Percentiles rank a stretch among this genome's conserved stretches.
These are phyloP conservation scores for Phytopythium delawarense DNA, from an alignment of 352 stramenopile genomes.

Conservation along the genomic window DNA sequence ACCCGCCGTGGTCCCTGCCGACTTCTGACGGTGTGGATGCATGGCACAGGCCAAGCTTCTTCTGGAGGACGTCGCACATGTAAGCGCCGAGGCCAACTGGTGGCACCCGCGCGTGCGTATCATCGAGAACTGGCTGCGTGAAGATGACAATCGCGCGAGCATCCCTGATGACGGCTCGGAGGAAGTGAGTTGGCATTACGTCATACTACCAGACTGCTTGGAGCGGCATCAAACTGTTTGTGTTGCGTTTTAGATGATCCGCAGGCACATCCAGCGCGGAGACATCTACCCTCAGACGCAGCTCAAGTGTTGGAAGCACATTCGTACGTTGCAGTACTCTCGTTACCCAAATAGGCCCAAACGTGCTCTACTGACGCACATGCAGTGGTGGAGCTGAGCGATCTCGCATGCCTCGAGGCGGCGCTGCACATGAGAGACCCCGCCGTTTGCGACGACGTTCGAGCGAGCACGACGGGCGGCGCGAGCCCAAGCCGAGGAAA, in stretches of 20 bases:
- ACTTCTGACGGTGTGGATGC: background rate
- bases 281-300: slow-evolving; percentile 59
- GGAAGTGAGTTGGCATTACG: slow-evolving; percentile 31
- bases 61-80: slow-evolving; percentile 34
- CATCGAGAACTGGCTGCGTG: slow-evolving; percentile 67
- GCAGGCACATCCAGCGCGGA: slow-evolving; percentile 58
- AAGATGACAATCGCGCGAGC: slow-evolving; percentile 46
- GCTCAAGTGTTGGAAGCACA: slow-evolving; percentile 78
- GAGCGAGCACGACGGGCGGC: slow-evolving; percentile 8
- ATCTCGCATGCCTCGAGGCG: slow-evolving; percentile 36
- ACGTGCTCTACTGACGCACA: background rate
- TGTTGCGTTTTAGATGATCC: slow-evolving; percentile 44
- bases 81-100: slow-evolving; percentile 46
- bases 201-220: background rate
- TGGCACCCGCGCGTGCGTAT: slow-evolving; percentile 66
- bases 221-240: background rate
- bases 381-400: slow-evolving; percentile 61
- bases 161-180: slow-evolving; percentile 70
- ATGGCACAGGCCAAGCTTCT: slow-evolving; percentile 39
- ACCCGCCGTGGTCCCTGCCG: background rate
- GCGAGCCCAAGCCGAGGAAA: slow-evolving; percentile 71
- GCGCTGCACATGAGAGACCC: background rate
- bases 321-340: slow-evolving; percentile 24
- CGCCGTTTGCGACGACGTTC: background rate
- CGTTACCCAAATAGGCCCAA: no score